Conservation (phyloP, 2,329 filamentous ascomycete species). For the Aspergillus fijiensis region DNA sequence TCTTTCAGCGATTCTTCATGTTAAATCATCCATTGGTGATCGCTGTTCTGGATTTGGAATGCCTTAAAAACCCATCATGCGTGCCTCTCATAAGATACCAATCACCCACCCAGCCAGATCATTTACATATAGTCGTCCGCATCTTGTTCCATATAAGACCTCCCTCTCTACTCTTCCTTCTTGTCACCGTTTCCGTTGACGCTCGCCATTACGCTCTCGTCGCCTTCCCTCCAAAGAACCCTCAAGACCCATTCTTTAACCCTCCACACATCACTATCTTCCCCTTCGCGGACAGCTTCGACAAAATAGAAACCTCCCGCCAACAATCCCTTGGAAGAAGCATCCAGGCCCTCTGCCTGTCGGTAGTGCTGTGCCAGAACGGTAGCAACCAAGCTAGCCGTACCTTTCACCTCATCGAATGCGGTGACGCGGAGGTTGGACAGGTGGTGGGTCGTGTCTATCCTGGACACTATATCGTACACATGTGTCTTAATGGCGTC, state of each 20-base stretch:
- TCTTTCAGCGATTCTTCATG: no score
- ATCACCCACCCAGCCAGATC: no score
- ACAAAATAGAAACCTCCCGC: slow-evolving; percentile 29
- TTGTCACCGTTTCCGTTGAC: background rate
- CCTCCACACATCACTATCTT: slow-evolving; percentile 34
- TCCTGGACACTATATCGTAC: slow-evolving; percentile 21
- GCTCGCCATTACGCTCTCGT: slow-evolving; percentile 6
- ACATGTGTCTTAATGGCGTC: slow-evolving; percentile 19
- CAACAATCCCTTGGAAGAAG: slow-evolving; percentile 23
- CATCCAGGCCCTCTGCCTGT: slow-evolving; percentile 25
- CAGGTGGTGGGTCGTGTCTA: slow-evolving; percentile 31
- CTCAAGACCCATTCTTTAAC: slow-evolving; percentile 32
- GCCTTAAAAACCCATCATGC: no score
- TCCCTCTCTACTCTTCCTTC: background rate
- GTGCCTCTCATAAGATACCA: no score
- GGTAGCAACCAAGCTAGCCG: slow-evolving; percentile 17
- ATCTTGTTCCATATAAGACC: no score
- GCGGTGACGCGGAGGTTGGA: slow-evolving; percentile 24
- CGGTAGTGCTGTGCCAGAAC: slow-evolving; percentile 24
- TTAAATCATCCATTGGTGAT: no score
- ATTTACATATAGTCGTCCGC: no score
- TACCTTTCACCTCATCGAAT: slow-evolving; percentile 11
- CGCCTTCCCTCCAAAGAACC: slow-evolving; percentile 29
- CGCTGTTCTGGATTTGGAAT: no score
- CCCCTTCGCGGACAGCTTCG: slow-evolving; percentile 24